Conservation (phyloP, 2,329 filamentous ascomycete species). For the Dothideomycetes sp. region DNA sequence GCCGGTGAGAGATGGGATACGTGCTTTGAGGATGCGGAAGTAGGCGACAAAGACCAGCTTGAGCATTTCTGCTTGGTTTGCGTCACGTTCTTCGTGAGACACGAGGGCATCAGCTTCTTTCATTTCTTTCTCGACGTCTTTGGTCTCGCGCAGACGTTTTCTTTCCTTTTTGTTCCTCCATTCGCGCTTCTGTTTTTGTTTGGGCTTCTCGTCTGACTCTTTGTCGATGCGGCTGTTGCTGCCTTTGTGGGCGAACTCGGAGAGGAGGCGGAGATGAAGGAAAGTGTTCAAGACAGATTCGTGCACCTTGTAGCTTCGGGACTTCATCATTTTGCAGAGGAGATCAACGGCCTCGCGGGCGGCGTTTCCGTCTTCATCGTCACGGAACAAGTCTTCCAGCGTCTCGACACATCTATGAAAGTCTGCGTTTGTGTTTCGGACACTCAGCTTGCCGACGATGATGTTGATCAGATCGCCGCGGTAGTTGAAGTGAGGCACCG, state of each 20-base stretch:
- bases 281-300: slow-evolving; percentile 86
- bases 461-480: slow-evolving; percentile 80
- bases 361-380: slow-evolving; percentile 83
- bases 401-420: slow-evolving; percentile 70
- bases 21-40: slow-evolving; percentile 84
- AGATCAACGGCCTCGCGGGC: slow-evolving; percentile 79
- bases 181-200: slow-evolving; percentile 52
- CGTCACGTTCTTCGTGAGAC: slow-evolving; percentile 82
- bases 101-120: slow-evolving; percentile 83
- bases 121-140: slow-evolving; percentile 86
- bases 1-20: slow-evolving; percentile 81
- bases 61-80: slow-evolving; percentile 88
- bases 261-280: slow-evolving; percentile 76
- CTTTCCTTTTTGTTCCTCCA: slow-evolving; percentile 83
- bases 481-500: slow-evolving; percentile 96
- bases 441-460: slow-evolving; percentile 72
- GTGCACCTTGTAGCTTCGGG: slow-evolving; percentile 69
- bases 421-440: slow-evolving; percentile 60
- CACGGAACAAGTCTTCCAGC: slow-evolving; percentile 69
- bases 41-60: slow-evolving; percentile 94
- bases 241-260: slow-evolving; percentile 76
- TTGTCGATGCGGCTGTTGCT: slow-evolving; percentile 70
- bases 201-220: slow-evolving; percentile 33
- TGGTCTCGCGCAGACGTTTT: slow-evolving; percentile 77
- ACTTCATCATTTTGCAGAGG: slow-evolving; percentile 91